Percentiles rank a stretch among this genome's conserved stretches.
These are phyloP conservation scores for Penicillium olsonii DNA, from an alignment of 2,329 filamentous ascomycete species.

Conservation along the genomic window DNA sequence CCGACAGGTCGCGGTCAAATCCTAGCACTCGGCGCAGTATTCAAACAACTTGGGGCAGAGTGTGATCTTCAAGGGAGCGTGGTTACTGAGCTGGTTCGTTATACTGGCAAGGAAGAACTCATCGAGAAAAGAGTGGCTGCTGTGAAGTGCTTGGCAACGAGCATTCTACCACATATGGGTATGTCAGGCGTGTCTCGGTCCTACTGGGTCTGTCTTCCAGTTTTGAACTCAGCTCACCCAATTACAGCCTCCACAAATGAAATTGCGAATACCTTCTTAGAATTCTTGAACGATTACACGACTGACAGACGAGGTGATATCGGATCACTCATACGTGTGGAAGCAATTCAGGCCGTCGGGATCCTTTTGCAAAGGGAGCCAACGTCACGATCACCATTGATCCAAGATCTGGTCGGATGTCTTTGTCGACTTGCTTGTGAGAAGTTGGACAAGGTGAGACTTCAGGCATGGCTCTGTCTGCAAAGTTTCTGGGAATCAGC, in stretches of 20 bases:
- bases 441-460: constrained; percentile 84
- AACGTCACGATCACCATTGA: constrained; percentile 14
- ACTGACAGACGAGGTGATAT: constrained; percentile 87
- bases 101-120: constrained; percentile 37
- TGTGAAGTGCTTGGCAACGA: constrained; percentile 40
- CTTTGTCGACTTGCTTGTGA: constrained; percentile 75
- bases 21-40: constrained; percentile 43
- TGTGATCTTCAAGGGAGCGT: constrained; percentile 30
- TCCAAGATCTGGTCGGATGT: constrained; percentile 37
- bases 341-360: constrained; percentile 70
- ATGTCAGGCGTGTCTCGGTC: constrained; percentile 12
- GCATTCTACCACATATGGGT: constrained; percentile 42
- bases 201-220: neutral
- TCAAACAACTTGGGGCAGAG: constrained; percentile 30
- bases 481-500: constrained; percentile 42
- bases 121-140: constrained; percentile 46
- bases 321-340: constrained; percentile 79
- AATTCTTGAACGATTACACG: constrained; percentile 79
- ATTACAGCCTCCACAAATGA: constrained; percentile 30
- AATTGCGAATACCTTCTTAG: constrained; percentile 32
- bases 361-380: constrained; percentile 29
- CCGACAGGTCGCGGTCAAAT: constrained; percentile 48
- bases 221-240: constrained; percentile 15
- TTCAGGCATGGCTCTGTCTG: constrained; percentile 50
- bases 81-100: constrained; percentile 36